phyloP scores from a whole-genome alignment of 2,329 filamentous ascomycete species.

The Penicillium sp. region DNA sequence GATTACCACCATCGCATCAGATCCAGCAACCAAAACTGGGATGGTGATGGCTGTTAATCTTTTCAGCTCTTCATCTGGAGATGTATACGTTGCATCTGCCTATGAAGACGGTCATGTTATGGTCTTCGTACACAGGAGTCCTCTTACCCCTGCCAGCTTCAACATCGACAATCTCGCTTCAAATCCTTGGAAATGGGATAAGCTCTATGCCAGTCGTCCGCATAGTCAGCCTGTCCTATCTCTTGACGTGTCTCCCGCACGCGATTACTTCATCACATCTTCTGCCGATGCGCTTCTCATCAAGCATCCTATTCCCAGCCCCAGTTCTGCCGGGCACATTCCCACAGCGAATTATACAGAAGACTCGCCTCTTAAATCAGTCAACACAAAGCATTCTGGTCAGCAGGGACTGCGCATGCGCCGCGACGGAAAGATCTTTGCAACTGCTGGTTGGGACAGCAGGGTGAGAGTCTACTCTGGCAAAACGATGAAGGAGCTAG shows the following conservation, averaged over 20 bases:
- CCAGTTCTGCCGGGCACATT: conserved; percentile 3
- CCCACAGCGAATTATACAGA: conserved; percentile 14
- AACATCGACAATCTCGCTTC: conserved; percentile 14
- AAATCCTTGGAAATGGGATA: conserved; percentile 45
- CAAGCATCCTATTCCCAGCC: conserved; percentile 62
- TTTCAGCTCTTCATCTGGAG: conserved; percentile 45
- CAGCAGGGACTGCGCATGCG: conserved; percentile 77
- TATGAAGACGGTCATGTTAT: conserved; percentile 80
- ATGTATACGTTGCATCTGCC: conserved; percentile 63
- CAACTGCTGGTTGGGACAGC: conserved; percentile 89
- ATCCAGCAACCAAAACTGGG: conserved; percentile 44
- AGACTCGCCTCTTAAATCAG: conserved; percentile 51
- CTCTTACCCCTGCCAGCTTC: conserved; percentile 32
- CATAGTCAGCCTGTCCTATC: conserved; percentile 82
- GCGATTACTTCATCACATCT: conserved; percentile 67
- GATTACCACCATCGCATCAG: conserved; percentile 54
- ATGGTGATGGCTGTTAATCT: conserved; percentile 85
- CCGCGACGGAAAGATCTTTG: conserved; percentile 75
- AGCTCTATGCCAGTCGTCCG: conserved; percentile 59
- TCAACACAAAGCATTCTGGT: conserved; percentile 81
- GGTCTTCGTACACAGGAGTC: conserved; percentile 53
- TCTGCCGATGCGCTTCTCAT: conserved; percentile 74
- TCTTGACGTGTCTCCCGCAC: conserved; percentile 50
- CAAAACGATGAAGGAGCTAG: conserved; percentile 77
- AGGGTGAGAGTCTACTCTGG: conserved; percentile 73